Conservation (phyloP, 2,329 filamentous ascomycete species). For the Cladosporium halotolerans region DNA sequence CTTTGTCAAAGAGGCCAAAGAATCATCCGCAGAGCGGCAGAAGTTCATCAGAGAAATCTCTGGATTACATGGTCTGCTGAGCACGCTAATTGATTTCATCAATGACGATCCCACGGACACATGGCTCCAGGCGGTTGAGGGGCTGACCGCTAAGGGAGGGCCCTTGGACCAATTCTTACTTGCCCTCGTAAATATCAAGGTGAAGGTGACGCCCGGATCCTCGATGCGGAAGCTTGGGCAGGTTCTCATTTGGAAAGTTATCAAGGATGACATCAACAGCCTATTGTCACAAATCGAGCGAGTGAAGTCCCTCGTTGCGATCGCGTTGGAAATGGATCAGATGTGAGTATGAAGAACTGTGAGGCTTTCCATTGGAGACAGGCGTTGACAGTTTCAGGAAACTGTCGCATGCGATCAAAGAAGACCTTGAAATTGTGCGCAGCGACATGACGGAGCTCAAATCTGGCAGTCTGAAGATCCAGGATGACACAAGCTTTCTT, state of each 20-base stretch:
- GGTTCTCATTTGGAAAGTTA: neutral
- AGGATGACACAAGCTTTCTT: neutral
- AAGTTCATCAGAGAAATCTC: neutral
- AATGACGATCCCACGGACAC: neutral
- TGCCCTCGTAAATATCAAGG: neutral
- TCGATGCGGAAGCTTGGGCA: neutral
- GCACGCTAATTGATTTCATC: neutral
- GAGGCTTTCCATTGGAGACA: no score
- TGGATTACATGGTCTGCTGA: neutral
- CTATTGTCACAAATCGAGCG: slow-evolving; percentile 2
- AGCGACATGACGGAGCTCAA: neutral
- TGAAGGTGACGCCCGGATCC: neutral
- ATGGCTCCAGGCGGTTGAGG: neutral
- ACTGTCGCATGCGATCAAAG: neutral
- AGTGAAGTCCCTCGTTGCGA: neutral
- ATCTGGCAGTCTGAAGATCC: neutral
- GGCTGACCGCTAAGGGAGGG: neutral
- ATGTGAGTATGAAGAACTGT: neutral
- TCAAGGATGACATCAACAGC: neutral
- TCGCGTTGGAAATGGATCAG: slow-evolving; percentile 1
- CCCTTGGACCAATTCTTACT: neutral
- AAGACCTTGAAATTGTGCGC: neutral
- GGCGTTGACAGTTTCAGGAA: neutral
- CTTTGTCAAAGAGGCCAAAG: neutral
- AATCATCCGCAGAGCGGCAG: neutral